Base-by-base conservation (phyloP, 2,329 filamentous ascomycete species). In the Lithohypha guttulata region DNA sequence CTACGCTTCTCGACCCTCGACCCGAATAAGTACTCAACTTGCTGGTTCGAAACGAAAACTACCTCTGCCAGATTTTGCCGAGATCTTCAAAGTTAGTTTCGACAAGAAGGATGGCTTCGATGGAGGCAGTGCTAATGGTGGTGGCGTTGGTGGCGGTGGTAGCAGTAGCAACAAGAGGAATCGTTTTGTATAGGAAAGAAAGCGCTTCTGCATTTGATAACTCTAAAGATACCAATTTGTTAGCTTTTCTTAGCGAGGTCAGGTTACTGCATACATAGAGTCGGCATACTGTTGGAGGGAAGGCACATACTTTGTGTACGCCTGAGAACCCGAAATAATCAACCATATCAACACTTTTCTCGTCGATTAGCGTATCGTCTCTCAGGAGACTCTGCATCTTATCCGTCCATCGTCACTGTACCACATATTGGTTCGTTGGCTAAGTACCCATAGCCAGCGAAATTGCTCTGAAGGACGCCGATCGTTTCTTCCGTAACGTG, bases 31-130 rank as follows among this genome's bases (percentile, higher is more conserved):
- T 3, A 57, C 59, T 1, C 50, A 59, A 7, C 57, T 53, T 3
- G 43, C 66, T 5, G 65, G 66, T 4, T 64, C 63, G 6, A 70
- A 70, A 54, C 57, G 66, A 42, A 68, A 66, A 51, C 54, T 63
- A 34, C 57, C 60, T 13, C 61, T 68, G 32, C 60, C 59, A 2
- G 66, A 69, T 31, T 69, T 69, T 47, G 69, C 69, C 43, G 66
- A 69, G 45, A 48, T 70, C 14, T 66, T 65, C 2, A 64, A 59
- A 32, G 48, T 68, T 34, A 59, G 60, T 13, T 39, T 46, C 9
- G 63, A 62, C 37, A 55, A 54, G 32, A 56, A 58, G 42, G 66
- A 69, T 48, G 54, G 56, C 26, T 58, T 58, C 44, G 54, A 51
- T 31, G 62, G 63, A 42, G 61, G 64, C n/a, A 60, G 60, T 19